Conservation (phyloP, 805 yeast species). For the Nakazawaea ambrosiae region DNA sequence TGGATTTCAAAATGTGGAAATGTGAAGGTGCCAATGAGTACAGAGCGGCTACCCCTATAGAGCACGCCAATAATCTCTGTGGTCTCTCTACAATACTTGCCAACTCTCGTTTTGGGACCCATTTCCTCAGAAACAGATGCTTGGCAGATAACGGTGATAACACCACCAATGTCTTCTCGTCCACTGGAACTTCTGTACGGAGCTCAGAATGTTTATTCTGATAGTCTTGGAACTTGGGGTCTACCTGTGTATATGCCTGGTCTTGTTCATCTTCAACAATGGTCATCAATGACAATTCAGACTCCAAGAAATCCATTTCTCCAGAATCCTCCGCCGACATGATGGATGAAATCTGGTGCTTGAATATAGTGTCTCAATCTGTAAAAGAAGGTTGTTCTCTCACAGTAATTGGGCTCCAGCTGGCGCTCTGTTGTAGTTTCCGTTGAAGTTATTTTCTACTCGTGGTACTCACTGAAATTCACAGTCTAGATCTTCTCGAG, state of each 20-base stretch:
- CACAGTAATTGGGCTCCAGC: too few relatives aligned
- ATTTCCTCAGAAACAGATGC: conserved; percentile 66
- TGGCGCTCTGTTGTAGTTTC: too few relatives aligned
- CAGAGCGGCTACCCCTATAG: conserved; percentile 77
- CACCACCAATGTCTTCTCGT: conserved; percentile 50
- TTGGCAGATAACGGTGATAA: conserved; percentile 64
- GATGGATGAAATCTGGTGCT: too few relatives aligned
- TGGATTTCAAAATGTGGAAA: conserved; percentile 41
- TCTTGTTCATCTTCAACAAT: neutral
- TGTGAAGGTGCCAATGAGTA: conserved; percentile 58
- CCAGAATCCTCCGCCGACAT: conserved; percentile 6
- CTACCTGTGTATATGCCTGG: neutral
- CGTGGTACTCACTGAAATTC: too few relatives aligned
- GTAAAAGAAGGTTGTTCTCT: too few relatives aligned
- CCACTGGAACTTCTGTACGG: conserved; percentile 19
- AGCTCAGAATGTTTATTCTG: neutral
- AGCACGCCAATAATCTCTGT: conserved; percentile 66
- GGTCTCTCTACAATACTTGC: conserved; percentile 78
- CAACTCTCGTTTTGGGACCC: conserved; percentile 66
- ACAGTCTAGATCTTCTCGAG: too few relatives aligned
- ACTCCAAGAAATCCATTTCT: conserved; percentile 8
- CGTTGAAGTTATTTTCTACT: too few relatives aligned
- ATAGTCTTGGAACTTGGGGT: conserved; percentile 1
- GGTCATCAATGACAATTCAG: conserved; percentile 4
- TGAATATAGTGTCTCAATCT: too few relatives aligned